Conservation (phyloP, 768 basidiomycete genomes). For the Gautieria morchelliformis region DNA sequence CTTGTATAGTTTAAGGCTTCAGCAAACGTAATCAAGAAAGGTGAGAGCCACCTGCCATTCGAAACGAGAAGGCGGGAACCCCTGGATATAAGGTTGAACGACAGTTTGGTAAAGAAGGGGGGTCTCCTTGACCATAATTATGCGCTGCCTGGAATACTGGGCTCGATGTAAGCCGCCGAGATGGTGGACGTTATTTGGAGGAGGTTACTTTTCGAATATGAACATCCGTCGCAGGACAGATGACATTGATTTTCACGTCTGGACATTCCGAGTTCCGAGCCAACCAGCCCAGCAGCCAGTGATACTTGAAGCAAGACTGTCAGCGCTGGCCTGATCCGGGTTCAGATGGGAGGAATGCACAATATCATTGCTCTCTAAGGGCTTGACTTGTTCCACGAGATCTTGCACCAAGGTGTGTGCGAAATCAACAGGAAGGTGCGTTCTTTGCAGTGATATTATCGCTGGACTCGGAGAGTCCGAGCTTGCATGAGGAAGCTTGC, state of each 20-base stretch:
- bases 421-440: slow-evolving; percentile 43
- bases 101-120: slow-evolving; percentile 62
- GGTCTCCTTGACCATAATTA: slow-evolving; percentile 73
- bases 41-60: slow-evolving; percentile 49
- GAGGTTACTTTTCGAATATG: slow-evolving; percentile 70
- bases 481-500: slow-evolving; percentile 36
- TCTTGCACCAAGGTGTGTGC: slow-evolving; percentile 25
- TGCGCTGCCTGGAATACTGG: slow-evolving; percentile 69
- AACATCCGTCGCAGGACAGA: slow-evolving; percentile 82
- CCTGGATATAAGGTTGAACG: slow-evolving; percentile 69
- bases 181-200: background rate
- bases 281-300: slow-evolving; percentile 75
- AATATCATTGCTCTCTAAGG: slow-evolving; percentile 59
- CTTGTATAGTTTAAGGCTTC: background rate
- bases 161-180: background rate
- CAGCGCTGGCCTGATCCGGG: slow-evolving; percentile 7
- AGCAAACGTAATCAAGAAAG: background rate
- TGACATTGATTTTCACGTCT: slow-evolving; percentile 77
- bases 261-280: slow-evolving; percentile 27
- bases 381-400: slow-evolving; percentile 32
- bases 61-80: slow-evolving; percentile 67
- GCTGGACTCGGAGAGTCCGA: slow-evolving; percentile 38
- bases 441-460: slow-evolving; percentile 73
- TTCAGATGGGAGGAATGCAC: slow-evolving; percentile 27
- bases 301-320: slow-evolving; percentile 45